A percentile compares a stretch with the other conserved stretches of the same genome.
phyloP scores from a whole-genome alignment of 495 filamentous ascomycete species.

The Talaromyces trachyspermus region DNA sequence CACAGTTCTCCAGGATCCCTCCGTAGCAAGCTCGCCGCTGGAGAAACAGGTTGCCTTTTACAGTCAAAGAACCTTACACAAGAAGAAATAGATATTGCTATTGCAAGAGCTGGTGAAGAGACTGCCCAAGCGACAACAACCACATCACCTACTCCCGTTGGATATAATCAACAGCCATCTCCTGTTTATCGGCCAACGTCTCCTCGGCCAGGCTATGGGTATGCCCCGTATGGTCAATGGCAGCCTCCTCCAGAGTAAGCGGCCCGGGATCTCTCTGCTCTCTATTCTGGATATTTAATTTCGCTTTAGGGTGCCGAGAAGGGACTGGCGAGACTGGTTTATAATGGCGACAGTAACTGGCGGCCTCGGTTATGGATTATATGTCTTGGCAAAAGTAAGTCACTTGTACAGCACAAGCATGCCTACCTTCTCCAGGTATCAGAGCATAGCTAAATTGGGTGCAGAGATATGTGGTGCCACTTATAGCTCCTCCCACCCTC shows the following conservation, averaged over 20 bases:
- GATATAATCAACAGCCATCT: conserved; percentile 44
- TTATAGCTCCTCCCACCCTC: conserved; percentile 92
- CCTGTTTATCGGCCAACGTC: conserved; percentile 45
- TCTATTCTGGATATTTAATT: neutral
- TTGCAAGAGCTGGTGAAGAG: conserved; percentile 63
- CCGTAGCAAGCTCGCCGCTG: conserved; percentile 78
- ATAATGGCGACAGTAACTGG: conserved; percentile 92
- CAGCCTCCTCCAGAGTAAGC: conserved; percentile 58
- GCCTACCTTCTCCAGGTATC: no score
- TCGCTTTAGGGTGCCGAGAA: conserved; percentile 47
- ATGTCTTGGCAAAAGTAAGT: conserved; percentile 70
- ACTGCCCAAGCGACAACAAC: conserved; percentile 27
- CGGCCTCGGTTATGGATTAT: conserved; percentile 80
- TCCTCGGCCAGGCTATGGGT: conserved; percentile 60
- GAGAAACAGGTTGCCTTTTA: conserved; percentile 91
- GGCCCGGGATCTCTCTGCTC: neutral
- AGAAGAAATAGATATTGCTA: conserved; percentile 82
- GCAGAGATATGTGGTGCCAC: conserved; percentile 79
- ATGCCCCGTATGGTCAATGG: conserved; percentile 61
- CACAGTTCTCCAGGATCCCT: conserved; percentile 86
- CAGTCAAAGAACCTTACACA: conserved; percentile 95
- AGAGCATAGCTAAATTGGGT: conserved; percentile 9
- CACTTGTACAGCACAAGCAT: neutral
- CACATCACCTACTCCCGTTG: conserved; percentile 29
- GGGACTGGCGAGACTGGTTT: conserved; percentile 98